Conservation (phyloP, 1,284 basidiomycete species). For the Malassezia sympodialis region DNA sequence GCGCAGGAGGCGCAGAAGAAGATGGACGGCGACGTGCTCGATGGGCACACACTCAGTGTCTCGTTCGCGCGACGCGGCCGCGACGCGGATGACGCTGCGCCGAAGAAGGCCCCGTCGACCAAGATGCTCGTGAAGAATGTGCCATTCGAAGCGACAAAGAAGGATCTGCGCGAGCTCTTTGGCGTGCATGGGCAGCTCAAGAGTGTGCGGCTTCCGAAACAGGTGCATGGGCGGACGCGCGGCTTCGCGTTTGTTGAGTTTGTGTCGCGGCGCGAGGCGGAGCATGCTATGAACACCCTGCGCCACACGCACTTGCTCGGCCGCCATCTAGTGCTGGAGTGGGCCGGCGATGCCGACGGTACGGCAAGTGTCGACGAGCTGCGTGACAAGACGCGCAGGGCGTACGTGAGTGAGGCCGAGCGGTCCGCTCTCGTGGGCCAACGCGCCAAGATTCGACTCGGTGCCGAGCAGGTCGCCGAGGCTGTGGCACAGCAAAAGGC, state of each 20-base stretch:
- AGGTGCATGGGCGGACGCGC: conserved; percentile 57
- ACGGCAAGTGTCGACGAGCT: conserved; percentile 24
- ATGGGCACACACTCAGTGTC: conserved; percentile 73
- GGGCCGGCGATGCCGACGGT: conserved; percentile 65
- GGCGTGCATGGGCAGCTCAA: conserved; percentile 70
- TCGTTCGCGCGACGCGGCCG: conserved; percentile 77
- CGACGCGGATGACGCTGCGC: conserved; percentile 52
- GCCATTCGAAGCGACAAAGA: conserved; percentile 89
- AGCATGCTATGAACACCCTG: conserved; percentile 50
- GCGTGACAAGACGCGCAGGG: conserved; percentile 24
- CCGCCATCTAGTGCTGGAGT: conserved; percentile 82
- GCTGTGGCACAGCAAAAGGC: conserved; percentile 1
- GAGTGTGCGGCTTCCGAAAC: conserved; percentile 55
- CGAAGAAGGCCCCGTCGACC: conserved; percentile 33
- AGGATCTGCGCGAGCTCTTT: conserved; percentile 69
- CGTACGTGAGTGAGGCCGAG: conserved; percentile 15
- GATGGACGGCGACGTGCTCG: conserved; percentile 71
- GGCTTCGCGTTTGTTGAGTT: conserved; percentile 90
- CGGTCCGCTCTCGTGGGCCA: conserved; percentile 6
- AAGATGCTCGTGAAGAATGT: conserved; percentile 85
- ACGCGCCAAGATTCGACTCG: conserved; percentile 14
- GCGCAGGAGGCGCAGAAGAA: conserved; percentile 69
- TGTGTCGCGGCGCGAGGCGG: conserved; percentile 36
- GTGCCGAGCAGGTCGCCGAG: conserved; percentile 13
- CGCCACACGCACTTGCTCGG: conserved; percentile 91